Evolutionary conservation across 169 alveolate genomes (phyloP).

Genomic region (Toxoplasma gondii): DNA sequence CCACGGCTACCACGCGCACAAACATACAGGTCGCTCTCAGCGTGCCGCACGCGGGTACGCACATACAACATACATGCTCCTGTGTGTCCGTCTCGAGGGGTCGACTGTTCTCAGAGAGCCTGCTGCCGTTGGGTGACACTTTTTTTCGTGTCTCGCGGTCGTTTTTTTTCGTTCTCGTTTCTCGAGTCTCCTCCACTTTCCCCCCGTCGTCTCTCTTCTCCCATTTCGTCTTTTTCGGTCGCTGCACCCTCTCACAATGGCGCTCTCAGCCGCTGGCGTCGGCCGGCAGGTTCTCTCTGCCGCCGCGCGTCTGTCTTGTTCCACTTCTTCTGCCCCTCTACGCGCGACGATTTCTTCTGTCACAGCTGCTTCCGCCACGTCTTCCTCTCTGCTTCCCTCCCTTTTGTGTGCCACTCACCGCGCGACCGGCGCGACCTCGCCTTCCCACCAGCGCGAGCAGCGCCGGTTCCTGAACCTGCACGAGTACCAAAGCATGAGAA

Average conservation of each 20-base stretch:
- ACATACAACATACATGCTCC: too few relatives aligned
- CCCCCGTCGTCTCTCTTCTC: not conserved
- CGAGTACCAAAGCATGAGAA: constrained; percentile 73
- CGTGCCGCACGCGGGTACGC: too few relatives aligned
- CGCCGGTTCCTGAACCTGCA: constrained; percentile 72
- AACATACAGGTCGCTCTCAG: too few relatives aligned
- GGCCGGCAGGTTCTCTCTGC: not conserved
- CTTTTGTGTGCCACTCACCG: too few relatives aligned
- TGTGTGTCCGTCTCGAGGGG: not conserved
- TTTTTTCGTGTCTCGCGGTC: too few relatives aligned
- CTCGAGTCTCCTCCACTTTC: too few relatives aligned
- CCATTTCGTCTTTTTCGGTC: not conserved
- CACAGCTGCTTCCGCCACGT: not conserved
- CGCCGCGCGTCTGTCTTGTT: not conserved
- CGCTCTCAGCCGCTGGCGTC: not conserved
- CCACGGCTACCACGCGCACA: too few relatives aligned
- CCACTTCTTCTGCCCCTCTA: not conserved
- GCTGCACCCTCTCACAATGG: not conserved
- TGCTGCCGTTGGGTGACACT: too few relatives aligned
- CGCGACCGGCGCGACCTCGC: not conserved
- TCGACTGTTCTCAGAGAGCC: not conserved
- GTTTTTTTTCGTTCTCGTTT: too few relatives aligned
- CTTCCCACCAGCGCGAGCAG: constrained; percentile 52
- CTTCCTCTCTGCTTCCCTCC: not conserved
- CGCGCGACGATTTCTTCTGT: not conserved